Base-by-base conservation (phyloP, 805 yeast species). In the Jamesozyma hellenica region DNA sequence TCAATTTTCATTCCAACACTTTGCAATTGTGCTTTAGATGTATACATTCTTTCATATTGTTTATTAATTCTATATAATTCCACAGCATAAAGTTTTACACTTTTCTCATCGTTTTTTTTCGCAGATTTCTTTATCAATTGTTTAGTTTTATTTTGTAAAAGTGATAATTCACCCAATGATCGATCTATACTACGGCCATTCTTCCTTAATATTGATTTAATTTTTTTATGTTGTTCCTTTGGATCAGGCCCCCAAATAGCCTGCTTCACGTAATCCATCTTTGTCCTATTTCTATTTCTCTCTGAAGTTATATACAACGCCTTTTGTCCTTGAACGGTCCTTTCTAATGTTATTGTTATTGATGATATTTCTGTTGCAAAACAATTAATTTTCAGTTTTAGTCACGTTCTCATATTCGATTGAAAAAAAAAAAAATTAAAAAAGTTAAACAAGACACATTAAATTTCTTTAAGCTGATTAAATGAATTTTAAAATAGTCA, bases 221-320 rank as follows among this genome's bases (percentile, higher is more conserved):
- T 83, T 49, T 77, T 81, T 41, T 92, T 60, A 44, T 68, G 76
- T 53, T 82, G 94, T 53, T 85, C 97, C 53, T 81, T 80, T 32
- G 96, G 96, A 56, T 88, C 96, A 0, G 97, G 96, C 0, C 98
- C 98, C 82, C 94, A 90, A 29, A 90, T 79, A 4, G 88, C 83
- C 56, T 80, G 79, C 64, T 85, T 88, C 27, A 90, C 60, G 58
- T 70, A 81, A 56, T 90, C 86, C 97, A 90, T 90, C 3, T 3
- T 16, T 12, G n/a, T n/a, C n/a, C n/a, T n/a, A n/a, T n/a, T n/a
- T n/a, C n/a, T n/a, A n/a, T n/a, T n/a, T n/a, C n/a, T n/a, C n/a
- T n/a, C n/a, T n/a, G n/a, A n/a, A n/a, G n/a, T n/a, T n/a, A n/a
- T n/a, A n/a, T n/a, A n/a, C n/a, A n/a, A n/a, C n/a, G n/a, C n/a